A percentile compares a stretch with the other conserved stretches of the same genome.
Evolutionary conservation across 805 yeast species (phyloP).

Genomic region (Candida taoyuanica): DNA sequence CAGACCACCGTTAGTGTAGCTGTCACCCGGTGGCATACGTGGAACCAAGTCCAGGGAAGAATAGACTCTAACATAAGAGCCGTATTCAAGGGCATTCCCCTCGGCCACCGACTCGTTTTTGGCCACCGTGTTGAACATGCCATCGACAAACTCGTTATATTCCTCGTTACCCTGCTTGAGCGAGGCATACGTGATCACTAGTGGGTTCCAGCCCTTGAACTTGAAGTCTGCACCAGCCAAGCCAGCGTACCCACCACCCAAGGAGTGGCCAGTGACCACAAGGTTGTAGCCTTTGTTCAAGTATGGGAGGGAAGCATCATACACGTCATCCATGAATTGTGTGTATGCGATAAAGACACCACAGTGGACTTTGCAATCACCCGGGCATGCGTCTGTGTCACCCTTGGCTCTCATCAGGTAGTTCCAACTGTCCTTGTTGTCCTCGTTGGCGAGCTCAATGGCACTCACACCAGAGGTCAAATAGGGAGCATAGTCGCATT

Average conservation of each 20-base stretch:
- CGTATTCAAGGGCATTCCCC: conserved; percentile 29
- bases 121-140: conserved; percentile 36
- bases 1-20: conserved; percentile 31
- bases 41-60: conserved; percentile 60
- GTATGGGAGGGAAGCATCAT: conserved; percentile 30
- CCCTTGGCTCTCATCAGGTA: conserved; percentile 2
- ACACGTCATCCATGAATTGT: conserved; percentile 41
- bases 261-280: conserved; percentile 61
- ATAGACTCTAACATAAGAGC: conserved; percentile 45
- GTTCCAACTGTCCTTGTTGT: not conserved
- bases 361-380: conserved; percentile 52
- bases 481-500: conserved; percentile 43
- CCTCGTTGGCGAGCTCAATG: not conserved
- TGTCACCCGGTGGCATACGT: conserved; percentile 46
- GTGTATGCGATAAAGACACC: conserved; percentile 45
- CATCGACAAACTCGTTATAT: conserved; percentile 50
- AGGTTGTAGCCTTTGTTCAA: conserved; percentile 42
- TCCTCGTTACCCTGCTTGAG: conserved; percentile 58
- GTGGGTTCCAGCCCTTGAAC: conserved; percentile 50
- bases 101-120: conserved; percentile 26
- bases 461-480: not conserved
- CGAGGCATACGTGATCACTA: conserved; percentile 56
- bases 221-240: conserved; percentile 60
- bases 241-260: conserved; percentile 68
- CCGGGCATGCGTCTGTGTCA: conserved; percentile 32